Conservation (phyloP, 1,139 yeast genomes). For the Candida tetrigidarum region DNA sequence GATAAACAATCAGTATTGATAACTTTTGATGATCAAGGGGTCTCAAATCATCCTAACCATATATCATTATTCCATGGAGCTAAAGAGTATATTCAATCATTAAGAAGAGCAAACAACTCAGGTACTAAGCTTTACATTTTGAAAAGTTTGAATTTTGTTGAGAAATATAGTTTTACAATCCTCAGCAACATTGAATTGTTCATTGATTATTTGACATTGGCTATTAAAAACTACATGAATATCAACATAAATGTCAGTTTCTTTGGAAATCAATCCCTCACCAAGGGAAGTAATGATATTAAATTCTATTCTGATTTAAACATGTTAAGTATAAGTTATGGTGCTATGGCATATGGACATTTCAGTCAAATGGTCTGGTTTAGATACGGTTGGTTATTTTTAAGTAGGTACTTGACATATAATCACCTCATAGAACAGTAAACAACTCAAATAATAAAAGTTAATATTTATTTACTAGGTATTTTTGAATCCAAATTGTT, state of each 20-base stretch:
- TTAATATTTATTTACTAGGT: constrained; percentile 17
- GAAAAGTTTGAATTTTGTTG: constrained; percentile 49
- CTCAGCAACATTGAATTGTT: constrained; percentile 50
- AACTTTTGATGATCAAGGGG: constrained; percentile 85
- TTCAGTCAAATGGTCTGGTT: constrained; percentile 95
- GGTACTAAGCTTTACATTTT: constrained; percentile 39
- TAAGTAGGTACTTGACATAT: constrained; percentile 74
- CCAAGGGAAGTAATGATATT: constrained; percentile 28
- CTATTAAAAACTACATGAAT: constrained; percentile 37
- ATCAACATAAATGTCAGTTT: constrained; percentile 47
- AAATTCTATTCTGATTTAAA: constrained; percentile 57
- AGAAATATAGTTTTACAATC: constrained; percentile 57
- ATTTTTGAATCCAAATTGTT: constrained; percentile 69
- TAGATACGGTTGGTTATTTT: constrained; percentile 83
- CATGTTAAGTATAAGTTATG: constrained; percentile 60
- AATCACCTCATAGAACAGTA: constrained; percentile 60
- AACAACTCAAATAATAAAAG: constrained; percentile 1
- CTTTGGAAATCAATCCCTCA: constrained; percentile 26
- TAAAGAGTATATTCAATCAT: constrained; percentile 28
- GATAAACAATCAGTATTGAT: constrained; percentile 42
- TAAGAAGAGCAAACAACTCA: not conserved
- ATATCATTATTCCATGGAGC: constrained; percentile 66
- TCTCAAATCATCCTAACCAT: constrained; percentile 89
- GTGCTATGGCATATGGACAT: constrained; percentile 87
- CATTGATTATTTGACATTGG: constrained; percentile 36